Evolutionary conservation across 106 monocot species (phyloP).

Genomic region (Dioscorea dumetorum): DNA sequence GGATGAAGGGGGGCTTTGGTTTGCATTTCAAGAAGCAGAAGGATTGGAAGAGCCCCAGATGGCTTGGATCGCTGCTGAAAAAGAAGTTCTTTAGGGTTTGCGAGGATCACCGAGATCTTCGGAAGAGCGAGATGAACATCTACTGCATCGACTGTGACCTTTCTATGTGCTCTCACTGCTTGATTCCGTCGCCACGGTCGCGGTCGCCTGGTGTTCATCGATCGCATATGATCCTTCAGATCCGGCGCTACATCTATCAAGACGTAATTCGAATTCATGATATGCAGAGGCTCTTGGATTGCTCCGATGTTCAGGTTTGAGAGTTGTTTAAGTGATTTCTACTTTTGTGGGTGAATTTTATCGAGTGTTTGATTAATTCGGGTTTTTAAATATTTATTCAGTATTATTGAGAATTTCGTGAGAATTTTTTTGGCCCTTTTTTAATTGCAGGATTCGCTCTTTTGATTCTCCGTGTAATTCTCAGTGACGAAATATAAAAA

Average conservation of each 20-base stretch:
- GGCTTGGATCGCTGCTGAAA: slow-evolving; percentile 28
- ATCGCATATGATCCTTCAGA: slow-evolving; percentile 36
- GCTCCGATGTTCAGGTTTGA: slow-evolving; percentile 47
- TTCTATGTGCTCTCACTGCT: slow-evolving; percentile 34
- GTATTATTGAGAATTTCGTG: background rate
- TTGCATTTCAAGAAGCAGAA: slow-evolving; percentile 9
- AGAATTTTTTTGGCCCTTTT: no score
- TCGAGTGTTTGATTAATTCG: background rate
- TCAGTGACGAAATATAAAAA: no score
- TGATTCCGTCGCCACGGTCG: background rate
- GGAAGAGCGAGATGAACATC: slow-evolving; percentile 48
- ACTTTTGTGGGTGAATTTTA: background rate
- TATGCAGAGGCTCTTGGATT: slow-evolving; percentile 42
- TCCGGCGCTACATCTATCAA: slow-evolving; percentile 55
- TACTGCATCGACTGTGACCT: slow-evolving; percentile 53
- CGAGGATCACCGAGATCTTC: slow-evolving; percentile 17
- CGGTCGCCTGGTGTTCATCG: slow-evolving; percentile 3
- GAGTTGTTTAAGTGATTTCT: background rate
- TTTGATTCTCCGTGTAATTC: no score
- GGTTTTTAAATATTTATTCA: background rate
- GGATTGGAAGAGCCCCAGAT: slow-evolving; percentile 2
- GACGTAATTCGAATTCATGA: slow-evolving; percentile 42
- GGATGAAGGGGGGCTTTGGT: background rate
- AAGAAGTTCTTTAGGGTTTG: slow-evolving; percentile 41
- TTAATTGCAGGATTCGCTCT: no score